Percentiles rank a stretch among this genome's conserved stretches.
phyloP scores from a whole-genome alignment of 306 rosid genomes.

The Prunus dulcis region DNA sequence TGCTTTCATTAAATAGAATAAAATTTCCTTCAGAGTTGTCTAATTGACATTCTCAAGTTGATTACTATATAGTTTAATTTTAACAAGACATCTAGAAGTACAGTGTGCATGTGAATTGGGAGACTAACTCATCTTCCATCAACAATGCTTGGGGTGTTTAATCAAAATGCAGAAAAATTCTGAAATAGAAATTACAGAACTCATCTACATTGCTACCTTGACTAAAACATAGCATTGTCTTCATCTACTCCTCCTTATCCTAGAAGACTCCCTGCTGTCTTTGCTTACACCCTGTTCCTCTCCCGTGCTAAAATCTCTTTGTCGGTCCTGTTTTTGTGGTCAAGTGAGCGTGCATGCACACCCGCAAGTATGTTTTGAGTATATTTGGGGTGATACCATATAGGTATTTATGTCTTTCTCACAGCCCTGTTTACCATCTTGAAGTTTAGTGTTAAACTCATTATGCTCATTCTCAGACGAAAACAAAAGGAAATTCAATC shows the following conservation, averaged over 20 bases:
- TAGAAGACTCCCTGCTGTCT: not conserved
- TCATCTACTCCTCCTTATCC: not conserved
- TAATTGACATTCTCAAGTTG: conserved; percentile 6
- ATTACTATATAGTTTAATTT: not conserved
- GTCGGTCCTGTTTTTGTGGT: not conserved
- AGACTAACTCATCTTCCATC: not conserved
- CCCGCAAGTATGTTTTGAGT: conserved; percentile 3
- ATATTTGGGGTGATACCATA: not conserved
- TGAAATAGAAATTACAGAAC: not conserved
- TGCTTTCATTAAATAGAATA: not conserved
- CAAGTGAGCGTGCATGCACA: not conserved
- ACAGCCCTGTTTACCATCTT: conserved; percentile 7
- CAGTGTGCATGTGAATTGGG: not conserved
- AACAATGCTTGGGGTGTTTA: not conserved
- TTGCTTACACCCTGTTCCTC: not conserved
- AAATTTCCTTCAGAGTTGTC: conserved; percentile 23
- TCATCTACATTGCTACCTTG: conserved; percentile 7
- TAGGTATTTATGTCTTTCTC: not conserved
- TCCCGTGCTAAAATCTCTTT: not conserved
- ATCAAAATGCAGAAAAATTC: conserved; percentile 7
- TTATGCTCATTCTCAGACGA: not conserved
- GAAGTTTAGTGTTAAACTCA: not conserved
- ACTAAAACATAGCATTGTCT: not conserved
- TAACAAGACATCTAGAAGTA: not conserved
- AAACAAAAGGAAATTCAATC: not conserved